Evolutionary conservation across 1,284 basidiomycete species (phyloP).

Genomic region (Apiotrichum siamense): DNA sequence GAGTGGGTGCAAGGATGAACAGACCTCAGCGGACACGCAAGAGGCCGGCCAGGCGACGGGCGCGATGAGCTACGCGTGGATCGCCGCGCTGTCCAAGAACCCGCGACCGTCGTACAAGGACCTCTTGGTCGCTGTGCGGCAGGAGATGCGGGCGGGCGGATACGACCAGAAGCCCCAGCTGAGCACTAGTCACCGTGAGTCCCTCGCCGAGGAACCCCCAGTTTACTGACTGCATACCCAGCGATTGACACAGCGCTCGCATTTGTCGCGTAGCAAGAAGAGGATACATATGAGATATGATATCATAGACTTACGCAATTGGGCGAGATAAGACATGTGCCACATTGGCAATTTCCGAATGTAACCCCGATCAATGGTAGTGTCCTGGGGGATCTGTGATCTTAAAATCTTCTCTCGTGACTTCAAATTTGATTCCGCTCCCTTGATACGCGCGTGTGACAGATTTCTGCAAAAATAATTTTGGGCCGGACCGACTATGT

Average conservation of each 20-base stretch:
- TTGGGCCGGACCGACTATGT: neutral
- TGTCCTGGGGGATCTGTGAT: no score
- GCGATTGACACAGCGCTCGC: slow-evolving; percentile 31
- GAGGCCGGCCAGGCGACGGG: slow-evolving; percentile 78
- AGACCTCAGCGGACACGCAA: slow-evolving; percentile 76
- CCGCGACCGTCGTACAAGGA: slow-evolving; percentile 73
- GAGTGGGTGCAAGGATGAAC: slow-evolving; percentile 87
- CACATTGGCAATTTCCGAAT: no score
- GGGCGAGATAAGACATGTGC: no score
- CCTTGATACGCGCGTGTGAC: no score
- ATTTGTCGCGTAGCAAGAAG: slow-evolving; percentile 26
- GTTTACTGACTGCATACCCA: neutral
- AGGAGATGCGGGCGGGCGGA: slow-evolving; percentile 51
- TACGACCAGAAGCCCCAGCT: slow-evolving; percentile 83
- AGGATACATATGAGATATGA: neutral
- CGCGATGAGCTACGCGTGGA: slow-evolving; percentile 59
- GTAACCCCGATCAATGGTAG: no score
- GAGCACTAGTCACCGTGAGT: slow-evolving; percentile 1
- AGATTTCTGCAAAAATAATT: neutral
- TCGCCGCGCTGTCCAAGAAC: slow-evolving; percentile 68
- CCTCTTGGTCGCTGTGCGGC: slow-evolving; percentile 63
- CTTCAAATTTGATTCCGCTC: no score
- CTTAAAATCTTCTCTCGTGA: no score
- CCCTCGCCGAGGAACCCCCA: no score
- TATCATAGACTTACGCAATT: neutral